phyloP scores from a whole-genome alignment of 2,329 filamentous ascomycete species.

The Zasmidium citrigriseum region DNA sequence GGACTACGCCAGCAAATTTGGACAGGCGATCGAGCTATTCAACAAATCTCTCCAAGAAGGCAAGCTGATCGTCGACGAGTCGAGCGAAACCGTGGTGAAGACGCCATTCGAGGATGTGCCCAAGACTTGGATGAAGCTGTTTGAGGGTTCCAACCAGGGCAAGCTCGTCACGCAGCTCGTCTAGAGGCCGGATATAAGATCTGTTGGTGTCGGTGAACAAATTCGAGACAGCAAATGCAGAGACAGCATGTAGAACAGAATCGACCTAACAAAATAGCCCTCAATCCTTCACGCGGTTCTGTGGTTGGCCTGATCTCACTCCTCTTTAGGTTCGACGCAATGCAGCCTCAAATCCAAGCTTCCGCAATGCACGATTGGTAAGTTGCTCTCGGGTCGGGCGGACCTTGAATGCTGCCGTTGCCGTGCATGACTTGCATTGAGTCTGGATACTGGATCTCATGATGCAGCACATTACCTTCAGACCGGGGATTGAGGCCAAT shows the following conservation, averaged over 20 bases:
- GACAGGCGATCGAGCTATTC: constrained; percentile 28
- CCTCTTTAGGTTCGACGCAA: too few species aligned
- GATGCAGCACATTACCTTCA: too few species aligned
- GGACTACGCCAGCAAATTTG: constrained; percentile 29
- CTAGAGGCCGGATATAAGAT: neutral
- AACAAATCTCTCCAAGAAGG: constrained; percentile 42
- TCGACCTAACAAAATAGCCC: too few species aligned
- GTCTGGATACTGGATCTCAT: too few species aligned
- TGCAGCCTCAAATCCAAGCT: neutral
- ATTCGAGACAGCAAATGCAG: neutral
- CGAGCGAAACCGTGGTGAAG: constrained; percentile 48
- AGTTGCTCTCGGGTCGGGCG: neutral
- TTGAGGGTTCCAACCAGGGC: constrained; percentile 49
- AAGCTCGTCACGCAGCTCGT: constrained; percentile 47
- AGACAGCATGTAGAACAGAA: too few species aligned
- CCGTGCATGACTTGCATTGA: neutral
- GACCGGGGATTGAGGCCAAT: too few species aligned
- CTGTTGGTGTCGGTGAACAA: neutral
- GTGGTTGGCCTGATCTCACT: too few species aligned
- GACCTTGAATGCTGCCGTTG: neutral
- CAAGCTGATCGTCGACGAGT: constrained; percentile 50
- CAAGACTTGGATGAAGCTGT: constrained; percentile 52
- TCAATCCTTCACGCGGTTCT: too few species aligned
- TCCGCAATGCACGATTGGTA: neutral
- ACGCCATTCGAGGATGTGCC: constrained; percentile 52